phyloP scores from a whole-genome alignment of 345 rosid genomes.

The Reutealis trisperma region DNA sequence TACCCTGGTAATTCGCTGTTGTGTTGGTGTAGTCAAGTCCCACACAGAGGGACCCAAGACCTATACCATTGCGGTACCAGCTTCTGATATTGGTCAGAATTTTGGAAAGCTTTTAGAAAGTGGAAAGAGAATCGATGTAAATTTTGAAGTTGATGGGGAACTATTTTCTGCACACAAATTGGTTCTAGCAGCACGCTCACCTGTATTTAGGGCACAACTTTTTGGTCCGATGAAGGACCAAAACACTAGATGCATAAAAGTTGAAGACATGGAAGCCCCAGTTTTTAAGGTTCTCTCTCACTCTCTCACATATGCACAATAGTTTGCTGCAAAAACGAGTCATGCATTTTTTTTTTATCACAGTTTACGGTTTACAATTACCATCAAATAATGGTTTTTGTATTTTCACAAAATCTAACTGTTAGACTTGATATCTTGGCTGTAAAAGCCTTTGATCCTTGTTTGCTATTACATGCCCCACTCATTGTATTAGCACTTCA shows the following conservation, averaged over 20 bases:
- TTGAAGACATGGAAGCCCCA: slow-evolving; percentile 39
- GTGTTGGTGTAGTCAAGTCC: slow-evolving; percentile 34
- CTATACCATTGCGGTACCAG: slow-evolving; percentile 26
- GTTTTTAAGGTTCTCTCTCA: slow-evolving; percentile 30
- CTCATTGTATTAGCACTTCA: neutral
- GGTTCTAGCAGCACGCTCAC: slow-evolving; percentile 36
- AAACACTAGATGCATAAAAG: slow-evolving; percentile 29
- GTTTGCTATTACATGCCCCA: neutral
- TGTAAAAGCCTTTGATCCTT: slow-evolving; percentile 3
- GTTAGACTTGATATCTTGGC: neutral
- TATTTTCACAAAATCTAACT: neutral
- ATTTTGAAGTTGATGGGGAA: slow-evolving; percentile 36
- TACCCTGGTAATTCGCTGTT: slow-evolving; percentile 18
- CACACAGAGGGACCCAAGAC: slow-evolving; percentile 35
- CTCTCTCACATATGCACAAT: neutral
- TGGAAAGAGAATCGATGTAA: slow-evolving; percentile 33
- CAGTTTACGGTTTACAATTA: neutral
- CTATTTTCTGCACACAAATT: slow-evolving; percentile 34
- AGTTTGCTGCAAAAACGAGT: neutral
- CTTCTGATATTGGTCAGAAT: slow-evolving; percentile 37
- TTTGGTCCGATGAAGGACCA: slow-evolving; percentile 42
- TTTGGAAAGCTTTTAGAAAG: slow-evolving; percentile 33
- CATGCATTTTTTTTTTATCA: neutral
- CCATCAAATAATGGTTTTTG: neutral
- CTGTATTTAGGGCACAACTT: slow-evolving; percentile 37